These are phyloP conservation scores for Gracilaria domingensis DNA, from an alignment of 23 red algal genomes.

Conservation along the genomic window DNA sequence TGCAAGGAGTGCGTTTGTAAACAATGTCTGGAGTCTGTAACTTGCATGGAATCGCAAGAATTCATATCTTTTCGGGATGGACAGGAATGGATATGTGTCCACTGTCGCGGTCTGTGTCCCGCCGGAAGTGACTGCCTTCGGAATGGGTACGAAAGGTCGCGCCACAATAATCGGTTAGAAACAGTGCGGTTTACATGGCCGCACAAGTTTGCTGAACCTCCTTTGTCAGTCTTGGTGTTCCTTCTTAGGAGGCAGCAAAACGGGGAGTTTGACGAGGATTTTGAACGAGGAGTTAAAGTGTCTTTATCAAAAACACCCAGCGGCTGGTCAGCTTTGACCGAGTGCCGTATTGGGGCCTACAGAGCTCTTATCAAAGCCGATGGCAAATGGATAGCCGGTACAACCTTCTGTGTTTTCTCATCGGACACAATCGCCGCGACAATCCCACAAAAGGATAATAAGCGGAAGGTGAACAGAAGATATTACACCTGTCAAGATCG, in stretches of 20 bases:
- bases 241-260: slow-evolving; percentile 12
- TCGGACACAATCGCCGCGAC: not conserved
- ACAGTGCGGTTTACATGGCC: slow-evolving; percentile 15
- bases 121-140: slow-evolving; percentile 21
- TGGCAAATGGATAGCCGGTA: not conserved
- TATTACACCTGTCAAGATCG: not conserved
- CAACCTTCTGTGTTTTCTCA: slow-evolving; percentile 4
- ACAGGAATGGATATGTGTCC: slow-evolving; percentile 69
- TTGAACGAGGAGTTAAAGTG: not conserved
- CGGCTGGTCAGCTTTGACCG: not conserved
- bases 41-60: slow-evolving; percentile 7
- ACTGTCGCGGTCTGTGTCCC: slow-evolving; percentile 53
- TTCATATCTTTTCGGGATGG: slow-evolving; percentile 24
- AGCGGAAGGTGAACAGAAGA: not conserved
- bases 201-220: not conserved
- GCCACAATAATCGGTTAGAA: not conserved
- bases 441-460: not conserved
- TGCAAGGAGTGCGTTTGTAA: slow-evolving; percentile 53
- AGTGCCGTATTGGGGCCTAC: slow-evolving; percentile 7
- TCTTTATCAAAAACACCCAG: not conserved
- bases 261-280: slow-evolving; percentile 23
- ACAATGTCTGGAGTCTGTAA: slow-evolving; percentile 26
- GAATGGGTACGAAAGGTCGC: not conserved
- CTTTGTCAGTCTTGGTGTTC: not conserved
- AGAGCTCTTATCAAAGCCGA: slow-evolving; percentile 13